Evolutionary conservation across 2,329 filamentous ascomycete species (phyloP), one percentile per base, ranked within the genome.

Genomic region (Aureobasidium namibiae): DNA sequence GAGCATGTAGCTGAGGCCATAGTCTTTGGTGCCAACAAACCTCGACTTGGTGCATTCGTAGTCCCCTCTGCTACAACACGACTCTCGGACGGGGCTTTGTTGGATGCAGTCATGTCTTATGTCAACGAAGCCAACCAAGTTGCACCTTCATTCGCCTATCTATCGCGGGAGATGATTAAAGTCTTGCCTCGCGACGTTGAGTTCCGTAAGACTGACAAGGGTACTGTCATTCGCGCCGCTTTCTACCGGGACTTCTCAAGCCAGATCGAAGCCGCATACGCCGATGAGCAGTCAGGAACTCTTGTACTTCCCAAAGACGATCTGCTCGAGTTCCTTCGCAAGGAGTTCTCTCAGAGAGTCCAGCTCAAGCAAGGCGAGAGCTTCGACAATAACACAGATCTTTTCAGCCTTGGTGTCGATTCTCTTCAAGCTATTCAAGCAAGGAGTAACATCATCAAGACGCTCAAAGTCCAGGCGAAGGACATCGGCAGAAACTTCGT

Each of bases 371-470:
- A 54, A 0, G 63, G 54, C 46, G 62, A 6, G 66, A 2, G 58
- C 49, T 1, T 64, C 39, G n/a, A 48, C 36, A 52, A 74, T 3
- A 73, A 79, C 9, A 75, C 76, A 0, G 83, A 86, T 65, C 80
- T 87, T 63, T 87, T 86, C 65, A 70, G 75, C 0, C 70, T 76
- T 0, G 83, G 83, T 0, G 72, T 85, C 1, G 84, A 86, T 66
- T 82, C 79, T 46, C 68, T 86, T 26, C 80, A 83, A 62, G 79
- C 82, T 1, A 82, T 84, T 29, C 76, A 78, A 56, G 75, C 82
- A 56, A 76, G 83, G 59, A 74, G 74, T 16, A 69, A 73, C 1
- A 78, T 87, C 14, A 70, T 81, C 56, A 76, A 76, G 13, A 73
- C 77, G 0, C 66, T 86, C 2, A 75, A 82, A 26, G 64, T 82